A percentile compares a stretch with the other conserved stretches of the same genome.
phyloP scores from a whole-genome alignment of 768 basidiomycete genomes.

The Ramaria sp. region DNA sequence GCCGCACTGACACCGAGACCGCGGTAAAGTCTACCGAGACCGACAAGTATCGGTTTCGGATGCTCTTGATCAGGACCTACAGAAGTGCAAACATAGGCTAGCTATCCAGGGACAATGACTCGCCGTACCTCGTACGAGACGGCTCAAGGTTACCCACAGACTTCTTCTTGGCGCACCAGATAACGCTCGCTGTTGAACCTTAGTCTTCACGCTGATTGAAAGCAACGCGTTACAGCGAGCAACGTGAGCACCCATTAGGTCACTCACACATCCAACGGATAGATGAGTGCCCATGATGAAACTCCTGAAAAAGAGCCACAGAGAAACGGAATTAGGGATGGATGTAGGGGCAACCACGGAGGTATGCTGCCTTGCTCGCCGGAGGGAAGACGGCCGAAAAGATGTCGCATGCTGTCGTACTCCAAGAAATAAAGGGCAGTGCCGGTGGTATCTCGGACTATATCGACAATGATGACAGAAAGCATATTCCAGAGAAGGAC shows the following conservation, averaged over 20 bases:
- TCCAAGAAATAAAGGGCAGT: slow-evolving; percentile 90
- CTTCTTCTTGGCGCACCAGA: slow-evolving; percentile 68
- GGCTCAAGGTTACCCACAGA: slow-evolving; percentile 59
- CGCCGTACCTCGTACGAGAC: slow-evolving; percentile 66
- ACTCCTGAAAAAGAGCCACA: slow-evolving; percentile 90
- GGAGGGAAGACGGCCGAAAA: slow-evolving; percentile 65
- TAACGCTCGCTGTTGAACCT: slow-evolving; percentile 87
- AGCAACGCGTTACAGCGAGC: slow-evolving; percentile 10
- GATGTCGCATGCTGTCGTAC: slow-evolving; percentile 84
- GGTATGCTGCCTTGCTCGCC: slow-evolving; percentile 78
- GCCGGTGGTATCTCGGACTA: slow-evolving; percentile 82
- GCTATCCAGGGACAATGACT: neutral
- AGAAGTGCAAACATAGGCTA: neutral
- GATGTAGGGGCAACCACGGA: slow-evolving; percentile 75
- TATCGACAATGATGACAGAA: neutral
- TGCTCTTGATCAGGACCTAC: slow-evolving; percentile 69
- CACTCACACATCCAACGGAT: slow-evolving; percentile 85
- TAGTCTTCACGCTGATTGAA: slow-evolving; percentile 70
- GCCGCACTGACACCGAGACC: slow-evolving; percentile 91
- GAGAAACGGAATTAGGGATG: slow-evolving; percentile 76
- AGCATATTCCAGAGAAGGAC: no score
- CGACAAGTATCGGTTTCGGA: slow-evolving; percentile 67
- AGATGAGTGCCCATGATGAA: slow-evolving; percentile 67
- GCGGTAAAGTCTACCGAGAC: slow-evolving; percentile 79
- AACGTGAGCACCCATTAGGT: neutral